phyloP scores from a whole-genome alignment of 139 green algal species.

The Haematococcus lacustris region DNA sequence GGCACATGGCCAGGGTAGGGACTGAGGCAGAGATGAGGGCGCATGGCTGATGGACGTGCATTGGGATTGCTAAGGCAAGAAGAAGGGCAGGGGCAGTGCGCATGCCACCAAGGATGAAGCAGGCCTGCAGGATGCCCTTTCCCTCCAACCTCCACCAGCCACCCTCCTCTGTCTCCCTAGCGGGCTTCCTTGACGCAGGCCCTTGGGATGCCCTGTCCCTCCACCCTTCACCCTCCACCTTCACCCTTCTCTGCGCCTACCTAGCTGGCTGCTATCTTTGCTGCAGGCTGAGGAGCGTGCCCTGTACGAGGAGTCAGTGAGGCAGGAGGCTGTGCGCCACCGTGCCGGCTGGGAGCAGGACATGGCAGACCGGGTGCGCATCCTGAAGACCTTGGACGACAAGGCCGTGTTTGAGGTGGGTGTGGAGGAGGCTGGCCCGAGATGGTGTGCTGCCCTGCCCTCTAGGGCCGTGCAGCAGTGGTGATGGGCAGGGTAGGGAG shows the following conservation, averaged over 20 bases:
- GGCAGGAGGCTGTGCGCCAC: constrained; percentile 37
- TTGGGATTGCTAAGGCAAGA: neutral
- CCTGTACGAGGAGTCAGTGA: constrained; percentile 38
- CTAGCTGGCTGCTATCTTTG: constrained; percentile 13
- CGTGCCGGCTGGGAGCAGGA: constrained; percentile 75
- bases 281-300: constrained; percentile 54
- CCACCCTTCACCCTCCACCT: neutral
- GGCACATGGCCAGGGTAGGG: neutral
- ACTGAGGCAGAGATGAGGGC: neutral
- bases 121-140: neutral
- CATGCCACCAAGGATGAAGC: neutral
- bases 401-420: constrained; percentile 26
- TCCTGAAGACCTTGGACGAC: constrained; percentile 19
- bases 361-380: constrained; percentile 70
- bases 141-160: neutral
- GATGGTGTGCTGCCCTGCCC: neutral
- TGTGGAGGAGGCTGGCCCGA: neutral
- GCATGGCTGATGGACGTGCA: neutral
- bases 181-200: neutral
- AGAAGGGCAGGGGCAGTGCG: neutral
- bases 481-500: neutral
- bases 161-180: neutral
- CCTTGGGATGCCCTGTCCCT: neutral
- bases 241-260: neutral
- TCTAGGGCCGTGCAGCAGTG: neutral